These are phyloP conservation scores for Scutellaria galericulata DNA, from an alignment of 257 asterid species.

Conservation along the genomic window DNA sequence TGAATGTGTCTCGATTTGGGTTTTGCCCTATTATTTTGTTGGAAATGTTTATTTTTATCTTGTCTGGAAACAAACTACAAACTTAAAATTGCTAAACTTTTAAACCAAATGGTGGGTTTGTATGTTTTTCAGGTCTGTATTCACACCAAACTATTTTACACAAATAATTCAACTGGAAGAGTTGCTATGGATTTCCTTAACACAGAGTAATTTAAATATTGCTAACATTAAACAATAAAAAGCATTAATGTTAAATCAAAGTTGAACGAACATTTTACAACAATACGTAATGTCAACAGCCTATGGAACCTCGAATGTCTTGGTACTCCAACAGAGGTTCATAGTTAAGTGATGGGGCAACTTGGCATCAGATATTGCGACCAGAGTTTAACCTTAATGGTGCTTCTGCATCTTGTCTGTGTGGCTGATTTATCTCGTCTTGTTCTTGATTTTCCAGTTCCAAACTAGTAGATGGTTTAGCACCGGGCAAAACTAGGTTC, in stretches of 20 bases:
- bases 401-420: conserved; percentile 46
- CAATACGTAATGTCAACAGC: conserved; percentile 20
- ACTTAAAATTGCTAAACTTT: no score
- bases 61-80: no score
- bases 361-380: conserved; percentile 29
- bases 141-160: no score
- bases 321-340: conserved; percentile 3
- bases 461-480: conserved; percentile 68
- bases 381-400: conserved; percentile 42
- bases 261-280: conserved; percentile 39
- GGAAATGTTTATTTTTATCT: no score
- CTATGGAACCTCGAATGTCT: conserved; percentile 24
- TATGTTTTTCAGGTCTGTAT: no score
- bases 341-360: not conserved
- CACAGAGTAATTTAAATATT: no score
- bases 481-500: conserved; percentile 56
- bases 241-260: conserved; percentile 23
- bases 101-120: no score
- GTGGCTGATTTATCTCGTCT: conserved; percentile 41
- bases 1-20: conserved; percentile 10
- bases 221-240: not conserved
- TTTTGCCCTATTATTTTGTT: no score
- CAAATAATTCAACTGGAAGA: no score
- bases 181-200: no score
- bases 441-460: conserved; percentile 49